phyloP scores from a whole-genome alignment of 164 flowering plant species.

The Hamamelis virginiana region DNA sequence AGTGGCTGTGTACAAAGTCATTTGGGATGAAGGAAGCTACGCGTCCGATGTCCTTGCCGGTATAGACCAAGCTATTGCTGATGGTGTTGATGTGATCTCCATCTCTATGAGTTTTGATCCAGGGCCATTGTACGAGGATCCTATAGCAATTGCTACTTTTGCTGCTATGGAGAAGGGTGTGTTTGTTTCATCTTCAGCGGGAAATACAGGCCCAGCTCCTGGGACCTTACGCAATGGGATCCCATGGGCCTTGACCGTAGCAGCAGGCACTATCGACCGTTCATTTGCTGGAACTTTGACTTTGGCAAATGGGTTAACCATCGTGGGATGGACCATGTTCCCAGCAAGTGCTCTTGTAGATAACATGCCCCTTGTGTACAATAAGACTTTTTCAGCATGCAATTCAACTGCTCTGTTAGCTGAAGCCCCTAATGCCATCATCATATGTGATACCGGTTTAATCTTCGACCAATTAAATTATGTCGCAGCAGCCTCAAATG shows the following conservation, averaged over 20 bases:
- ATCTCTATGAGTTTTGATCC: constrained; percentile 44
- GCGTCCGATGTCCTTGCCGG: constrained; percentile 56
- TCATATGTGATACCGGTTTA: constrained; percentile 23
- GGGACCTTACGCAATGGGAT: constrained; percentile 33
- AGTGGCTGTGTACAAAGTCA: constrained; percentile 60
- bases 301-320: constrained; percentile 37
- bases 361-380: constrained; percentile 30
- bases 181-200: constrained; percentile 44
- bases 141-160: constrained; percentile 52
- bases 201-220: constrained; percentile 30
- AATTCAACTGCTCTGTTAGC: constrained; percentile 26
- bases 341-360: constrained; percentile 24
- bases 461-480: constrained; percentile 9
- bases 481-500: constrained; percentile 21
- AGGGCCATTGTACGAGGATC: constrained; percentile 36
- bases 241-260: constrained; percentile 52
- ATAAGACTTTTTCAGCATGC: constrained; percentile 30
- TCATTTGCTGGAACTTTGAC: constrained; percentile 31
- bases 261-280: constrained; percentile 45
- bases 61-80: constrained; percentile 55
- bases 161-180: constrained; percentile 58
- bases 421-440: constrained; percentile 8
- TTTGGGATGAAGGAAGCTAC: constrained; percentile 26
- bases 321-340: constrained; percentile 32
- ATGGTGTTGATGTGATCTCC: constrained; percentile 71